phyloP scores from a whole-genome alignment of 495 filamentous ascomycete species.

The Lentithecium fluviatile region DNA sequence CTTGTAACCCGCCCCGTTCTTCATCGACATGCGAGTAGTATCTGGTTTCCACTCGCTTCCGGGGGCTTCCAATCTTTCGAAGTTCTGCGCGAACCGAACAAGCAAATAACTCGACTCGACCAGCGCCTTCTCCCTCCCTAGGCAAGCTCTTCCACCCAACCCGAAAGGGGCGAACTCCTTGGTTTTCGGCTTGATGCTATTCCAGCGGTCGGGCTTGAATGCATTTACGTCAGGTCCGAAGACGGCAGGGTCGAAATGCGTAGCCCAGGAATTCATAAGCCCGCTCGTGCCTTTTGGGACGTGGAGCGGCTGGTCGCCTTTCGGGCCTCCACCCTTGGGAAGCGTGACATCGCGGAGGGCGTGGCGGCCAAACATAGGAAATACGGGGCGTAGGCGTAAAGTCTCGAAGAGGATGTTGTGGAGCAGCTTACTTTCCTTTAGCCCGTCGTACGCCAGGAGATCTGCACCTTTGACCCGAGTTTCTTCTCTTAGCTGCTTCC shows the following conservation, averaged over 20 bases:
- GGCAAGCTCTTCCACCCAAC: neutral
- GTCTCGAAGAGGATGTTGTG: neutral
- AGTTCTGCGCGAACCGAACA: neutral
- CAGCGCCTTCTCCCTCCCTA: neutral
- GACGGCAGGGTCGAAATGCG: neutral
- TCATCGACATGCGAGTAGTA: neutral
- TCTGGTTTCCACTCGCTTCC: neutral
- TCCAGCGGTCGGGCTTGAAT: neutral
- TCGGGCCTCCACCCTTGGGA: neutral
- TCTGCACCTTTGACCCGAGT: neutral
- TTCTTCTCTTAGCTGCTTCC: neutral
- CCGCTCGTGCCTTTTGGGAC: neutral
- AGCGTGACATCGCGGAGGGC: neutral
- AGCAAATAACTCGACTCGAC: neutral
- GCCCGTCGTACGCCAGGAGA: neutral
- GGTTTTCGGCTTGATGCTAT: neutral
- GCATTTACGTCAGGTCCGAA: neutral
- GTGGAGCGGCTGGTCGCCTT: neutral
- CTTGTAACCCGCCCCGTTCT: neutral
- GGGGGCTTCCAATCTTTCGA: neutral
- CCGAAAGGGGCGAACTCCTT: neutral
- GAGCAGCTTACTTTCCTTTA: neutral
- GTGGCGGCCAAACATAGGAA: neutral
- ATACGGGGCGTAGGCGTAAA: neutral
- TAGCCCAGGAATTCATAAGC: neutral